Percentiles rank a stretch among this genome's conserved stretches.
phyloP scores from a whole-genome alignment of 768 basidiomycete species.

The Tulasnella sp. region DNA sequence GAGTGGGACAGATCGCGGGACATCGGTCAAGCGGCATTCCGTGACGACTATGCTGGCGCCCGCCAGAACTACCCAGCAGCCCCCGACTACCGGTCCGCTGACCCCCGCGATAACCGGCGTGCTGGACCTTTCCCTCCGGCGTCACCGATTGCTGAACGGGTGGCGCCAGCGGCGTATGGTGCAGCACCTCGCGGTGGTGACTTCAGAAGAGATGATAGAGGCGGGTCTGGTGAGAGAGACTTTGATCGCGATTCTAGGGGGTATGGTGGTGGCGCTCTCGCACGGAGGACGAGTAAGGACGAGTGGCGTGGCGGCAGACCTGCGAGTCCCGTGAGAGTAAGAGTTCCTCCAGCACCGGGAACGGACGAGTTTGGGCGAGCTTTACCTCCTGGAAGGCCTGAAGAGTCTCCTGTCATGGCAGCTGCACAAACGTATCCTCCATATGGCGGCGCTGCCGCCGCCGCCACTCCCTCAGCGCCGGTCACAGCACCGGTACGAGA shows the following conservation, averaged over 20 bases:
- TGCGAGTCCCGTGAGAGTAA: background rate
- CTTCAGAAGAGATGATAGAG: background rate
- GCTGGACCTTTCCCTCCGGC: background rate
- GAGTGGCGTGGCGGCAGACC: constrained; percentile 8
- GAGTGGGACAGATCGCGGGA: constrained; percentile 26
- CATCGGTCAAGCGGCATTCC: background rate
- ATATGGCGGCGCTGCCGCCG: background rate
- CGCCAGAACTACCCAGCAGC: constrained; percentile 19
- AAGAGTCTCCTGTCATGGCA: background rate
- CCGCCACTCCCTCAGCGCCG: background rate
- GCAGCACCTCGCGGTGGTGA: constrained; percentile 22
- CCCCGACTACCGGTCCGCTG: constrained; percentile 13
- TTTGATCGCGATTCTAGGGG: constrained; percentile 17
- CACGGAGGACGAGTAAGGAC: background rate
- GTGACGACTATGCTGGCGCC: constrained; percentile 9
- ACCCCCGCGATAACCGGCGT: background rate
- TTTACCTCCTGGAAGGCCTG: background rate
- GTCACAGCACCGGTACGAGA: background rate
- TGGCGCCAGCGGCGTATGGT: constrained; percentile 26
- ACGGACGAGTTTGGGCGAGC: constrained; percentile 6
- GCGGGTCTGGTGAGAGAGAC: background rate
- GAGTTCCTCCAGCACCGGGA: background rate
- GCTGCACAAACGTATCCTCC: background rate
- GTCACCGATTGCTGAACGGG: background rate
- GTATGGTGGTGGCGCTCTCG: background rate